Base-by-base conservation (phyloP, 2,329 filamentous ascomycete species). In the Zarea fungicola region DNA sequence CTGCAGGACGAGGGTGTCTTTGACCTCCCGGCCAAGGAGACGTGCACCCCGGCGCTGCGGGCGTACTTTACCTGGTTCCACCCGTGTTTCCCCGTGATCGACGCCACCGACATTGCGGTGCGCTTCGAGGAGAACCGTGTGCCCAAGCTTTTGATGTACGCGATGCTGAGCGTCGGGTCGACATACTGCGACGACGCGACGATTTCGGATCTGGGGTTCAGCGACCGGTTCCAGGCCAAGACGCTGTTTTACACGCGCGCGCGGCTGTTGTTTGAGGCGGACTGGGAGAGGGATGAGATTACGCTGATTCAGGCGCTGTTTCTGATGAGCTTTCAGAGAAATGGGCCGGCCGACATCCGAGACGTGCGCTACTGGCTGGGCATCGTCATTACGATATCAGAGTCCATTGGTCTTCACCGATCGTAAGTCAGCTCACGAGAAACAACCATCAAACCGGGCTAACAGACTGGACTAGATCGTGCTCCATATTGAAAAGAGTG, bases 41-140 rank as follows among this genome's bases (percentile, higher is more conserved):
- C 71, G 16, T 70, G 71, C 35, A 62, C 72, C 4, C 65, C 65
- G 1, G 63, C 76, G 0, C 56, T 80, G 1, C 62, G 69, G 16
- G 75, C 76, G 0, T 81, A 79, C 60, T 80, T 81, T 48, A 63
- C 66, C 19, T 77, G 75, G 70, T 80, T 79, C 45, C 77, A 81
- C 53, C 75, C 77, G 0, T 75, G 74, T 47, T 81, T 79, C 41
- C 75, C 77, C 0, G 68, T 81, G 11, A 54, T 81, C 1, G 74
- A 80, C 53, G 68, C 74, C 4, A 61, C 62, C 1, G 67, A 70
- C 0, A 62, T 77, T 8, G 65, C 69, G 47, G 58, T 62, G 3
- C 60, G 62, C 2, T 69, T 75, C 32, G 60, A 60, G 7, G 62
- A 65, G 9, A 65, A 67, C 9, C 67, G 62, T 1, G 63, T 78